Evolutionary conservation across 768 basidiomycete species (phyloP), one percentile per base, ranked within the genome.

Genomic region (Fomitopsis pulvina): DNA sequence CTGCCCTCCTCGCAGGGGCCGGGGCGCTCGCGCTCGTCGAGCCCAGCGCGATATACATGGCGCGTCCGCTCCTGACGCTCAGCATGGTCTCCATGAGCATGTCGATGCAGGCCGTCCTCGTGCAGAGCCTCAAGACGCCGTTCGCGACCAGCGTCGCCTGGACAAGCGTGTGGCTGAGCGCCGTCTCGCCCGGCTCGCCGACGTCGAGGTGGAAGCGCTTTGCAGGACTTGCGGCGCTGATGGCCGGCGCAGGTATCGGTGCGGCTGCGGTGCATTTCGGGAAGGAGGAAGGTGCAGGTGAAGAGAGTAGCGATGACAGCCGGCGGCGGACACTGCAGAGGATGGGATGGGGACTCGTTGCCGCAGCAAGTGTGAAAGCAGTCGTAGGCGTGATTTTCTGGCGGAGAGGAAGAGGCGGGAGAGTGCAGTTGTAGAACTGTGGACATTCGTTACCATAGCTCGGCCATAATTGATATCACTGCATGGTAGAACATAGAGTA

Each of bases 141-240:
- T 46, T 34, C 30, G 45, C 45, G 18, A 46, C 45, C 30, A 34
- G 30, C 30, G 45, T 46, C 45, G 45, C 45, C 30, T 46, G 45
- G 45, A 46, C 45, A 29, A 46, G 45, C 32, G 45, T 46, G 9
- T 46, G 45, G 45, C 45, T 46, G 18, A 26, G 45, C 30, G 45
- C 45, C 10, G 45, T 46, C 45, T 7, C 45, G 3, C 29, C 29
- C 6, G 27, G 45, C 6, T 37, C 45, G n/a, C 3, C 30, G 30
- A 34, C 29, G 3, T 32, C 20, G 30, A 29, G 45, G 3, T 32
- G 30, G 45, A 46, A 46, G 32, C 20, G 25, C 3, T 7, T 34
- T 32, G 45, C 30, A 6, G 45, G 45, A 5, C 29, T 46, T 11
- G 45, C 18, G 4, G 25, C 30, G n/a, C 28, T 46, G 28, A 46